These are phyloP conservation scores for Thielaviopsis populi DNA, from an alignment of 2,329 filamentous ascomycete species.

Conservation along the genomic window DNA sequence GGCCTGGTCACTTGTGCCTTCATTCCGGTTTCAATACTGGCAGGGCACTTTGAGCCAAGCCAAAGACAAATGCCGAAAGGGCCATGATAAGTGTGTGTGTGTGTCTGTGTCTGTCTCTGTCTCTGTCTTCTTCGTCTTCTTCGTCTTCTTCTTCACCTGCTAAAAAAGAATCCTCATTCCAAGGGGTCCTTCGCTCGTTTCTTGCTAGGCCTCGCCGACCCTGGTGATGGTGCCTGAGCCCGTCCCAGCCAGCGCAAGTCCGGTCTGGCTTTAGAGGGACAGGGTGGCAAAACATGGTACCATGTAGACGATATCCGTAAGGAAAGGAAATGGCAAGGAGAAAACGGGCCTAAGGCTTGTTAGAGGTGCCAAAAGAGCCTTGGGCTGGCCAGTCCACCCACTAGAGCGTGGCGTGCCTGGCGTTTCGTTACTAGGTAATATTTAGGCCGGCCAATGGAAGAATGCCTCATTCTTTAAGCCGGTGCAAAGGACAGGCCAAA, in stretches of 20 bases:
- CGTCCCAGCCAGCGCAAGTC: background rate
- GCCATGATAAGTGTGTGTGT: too few species aligned
- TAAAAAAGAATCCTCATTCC: background rate
- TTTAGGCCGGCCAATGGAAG: background rate
- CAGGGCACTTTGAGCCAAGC: background rate
- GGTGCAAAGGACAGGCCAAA: background rate
- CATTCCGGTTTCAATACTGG: background rate
- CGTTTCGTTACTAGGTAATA: background rate
- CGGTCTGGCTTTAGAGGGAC: background rate
- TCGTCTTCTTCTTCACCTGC: background rate
- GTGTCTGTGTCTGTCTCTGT: background rate
- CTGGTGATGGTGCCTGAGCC: conserved; percentile 3
- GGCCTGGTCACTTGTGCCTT: background rate
- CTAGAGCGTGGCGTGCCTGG: background rate
- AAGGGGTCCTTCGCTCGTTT: conserved; percentile 1
- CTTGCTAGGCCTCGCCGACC: background rate
- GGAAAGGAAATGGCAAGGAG: background rate
- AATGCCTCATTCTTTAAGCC: background rate
- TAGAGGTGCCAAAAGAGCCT: background rate
- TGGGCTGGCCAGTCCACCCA: background rate
- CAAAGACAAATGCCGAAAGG: background rate
- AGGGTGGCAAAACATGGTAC: background rate
- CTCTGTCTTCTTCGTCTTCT: background rate
- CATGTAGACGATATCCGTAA: background rate
- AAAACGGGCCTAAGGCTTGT: background rate